Percentiles rank a stretch among this genome's conserved stretches.
These are phyloP conservation scores for Gymnopus androsaceus DNA, from an alignment of 1,284 basidiomycete species.

Conservation along the genomic window DNA sequence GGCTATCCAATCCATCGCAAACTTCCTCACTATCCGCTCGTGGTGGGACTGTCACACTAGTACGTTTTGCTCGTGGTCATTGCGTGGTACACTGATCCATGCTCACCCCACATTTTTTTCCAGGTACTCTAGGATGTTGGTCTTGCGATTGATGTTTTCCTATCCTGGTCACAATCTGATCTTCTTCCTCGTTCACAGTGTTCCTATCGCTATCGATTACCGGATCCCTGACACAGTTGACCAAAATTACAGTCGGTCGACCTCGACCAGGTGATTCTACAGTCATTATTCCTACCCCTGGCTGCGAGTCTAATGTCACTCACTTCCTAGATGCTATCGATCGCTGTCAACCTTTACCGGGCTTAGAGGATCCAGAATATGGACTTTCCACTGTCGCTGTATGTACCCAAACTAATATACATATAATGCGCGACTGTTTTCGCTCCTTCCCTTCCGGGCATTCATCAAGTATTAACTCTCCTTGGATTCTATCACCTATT, in stretches of 20 bases:
- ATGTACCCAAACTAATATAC: constrained; percentile 71
- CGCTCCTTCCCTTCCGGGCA: constrained; percentile 95
- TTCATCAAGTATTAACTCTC: constrained; percentile 61
- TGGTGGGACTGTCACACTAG: constrained; percentile 91
- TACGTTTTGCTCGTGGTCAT: constrained; percentile 22
- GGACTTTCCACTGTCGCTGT: constrained; percentile 77
- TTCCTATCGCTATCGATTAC: constrained; percentile 75
- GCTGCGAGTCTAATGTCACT: neutral
- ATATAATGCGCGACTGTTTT: constrained; percentile 81
- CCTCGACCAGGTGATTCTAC: constrained; percentile 71
- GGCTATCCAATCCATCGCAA: constrained; percentile 67
- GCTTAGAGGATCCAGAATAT: constrained; percentile 68
- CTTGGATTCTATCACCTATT: neutral
- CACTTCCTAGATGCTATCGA: constrained; percentile 66
- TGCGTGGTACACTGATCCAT: constrained; percentile 9
- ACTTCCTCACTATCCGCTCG: constrained; percentile 70
- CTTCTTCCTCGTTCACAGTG: constrained; percentile 46
- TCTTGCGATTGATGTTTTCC: constrained; percentile 19
- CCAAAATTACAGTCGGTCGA: constrained; percentile 88
- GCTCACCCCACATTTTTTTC: neutral
- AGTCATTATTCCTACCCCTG: neutral
- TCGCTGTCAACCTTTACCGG: constrained; percentile 76
- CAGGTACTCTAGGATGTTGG: constrained; percentile 70
- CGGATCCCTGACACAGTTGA: constrained; percentile 80
- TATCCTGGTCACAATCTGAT: constrained; percentile 1